Base-by-base conservation (phyloP, 2,329 filamentous ascomycete genomes). In the Aspergillus sp. region DNA sequence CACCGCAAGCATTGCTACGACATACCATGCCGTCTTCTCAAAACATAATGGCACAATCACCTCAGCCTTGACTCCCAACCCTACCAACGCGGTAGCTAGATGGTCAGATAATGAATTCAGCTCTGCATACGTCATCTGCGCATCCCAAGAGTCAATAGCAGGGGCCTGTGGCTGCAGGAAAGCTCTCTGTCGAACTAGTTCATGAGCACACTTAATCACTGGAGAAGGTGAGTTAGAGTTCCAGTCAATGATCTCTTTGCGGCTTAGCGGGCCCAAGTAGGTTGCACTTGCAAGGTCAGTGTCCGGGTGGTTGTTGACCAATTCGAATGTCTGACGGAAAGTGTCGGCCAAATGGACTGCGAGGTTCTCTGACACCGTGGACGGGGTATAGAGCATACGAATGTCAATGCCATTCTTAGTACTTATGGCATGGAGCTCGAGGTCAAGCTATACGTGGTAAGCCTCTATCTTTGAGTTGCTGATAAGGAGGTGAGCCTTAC, bases 21-120 rank as follows among this genome's bases (percentile, higher is more conserved):
- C 58, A 17, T 63, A 63, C 69, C 68, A 71, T 30, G 27, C 58
- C 5, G 70, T 70, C 30, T 69, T 71, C 21, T 67, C 68, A 48
- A 70, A 70, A 53, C 66, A 71, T 1, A 71, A 6, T 1, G 67
- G 70, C 10, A 72, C 59, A n/a, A 68, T 53, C n/a, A 53, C 63
- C 10, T 65, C 63, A 7, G 72, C 50, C n/a, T 69, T 62, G 41
- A 77, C 64, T 54, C 74, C 72, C 39, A 70, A 65, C 1, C 65
- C 66, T 1, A 62, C 64, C 8, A 77, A 63, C 11, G 68, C 64
- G 25, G 69, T 64, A 11, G 73, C 69, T 36, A 67, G 64, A 57
- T 11, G 66, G 62, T 56, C 73, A 60, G 61, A 75, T 62, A 76
- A 68, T 11, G 64, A 66, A 15, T 71, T 64, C 8, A 73, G 61